Conservation (phyloP, 495 filamentous ascomycete genomes). For the Apiosordaria backusii region DNA sequence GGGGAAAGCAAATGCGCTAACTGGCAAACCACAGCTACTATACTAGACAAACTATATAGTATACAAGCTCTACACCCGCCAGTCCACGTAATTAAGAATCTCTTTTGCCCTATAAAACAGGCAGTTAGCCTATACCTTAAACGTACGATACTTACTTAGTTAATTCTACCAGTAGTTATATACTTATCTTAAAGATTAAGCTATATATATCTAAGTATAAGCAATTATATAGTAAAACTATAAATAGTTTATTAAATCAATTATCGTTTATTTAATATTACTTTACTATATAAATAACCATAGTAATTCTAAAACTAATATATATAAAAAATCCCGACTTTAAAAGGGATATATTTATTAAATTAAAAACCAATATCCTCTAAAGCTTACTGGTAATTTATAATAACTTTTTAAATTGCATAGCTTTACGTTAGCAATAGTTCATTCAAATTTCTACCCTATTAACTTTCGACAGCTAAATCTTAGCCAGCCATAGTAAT, state of each 20-base stretch:
- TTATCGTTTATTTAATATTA: conserved; percentile 72
- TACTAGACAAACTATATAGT: conserved; percentile 21
- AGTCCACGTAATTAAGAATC: conserved; percentile 21
- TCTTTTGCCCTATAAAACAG: conserved; percentile 18
- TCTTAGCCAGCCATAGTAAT: too few species aligned
- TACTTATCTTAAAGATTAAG: conserved; percentile 73
- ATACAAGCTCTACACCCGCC: conserved; percentile 10
- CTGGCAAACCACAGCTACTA: conserved; percentile 16
- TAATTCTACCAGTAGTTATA: conserved; percentile 71
- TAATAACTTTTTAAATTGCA: too few species aligned
- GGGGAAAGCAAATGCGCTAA: conserved; percentile 21
- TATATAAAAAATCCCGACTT: too few species aligned
- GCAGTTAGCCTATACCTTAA: conserved; percentile 22
- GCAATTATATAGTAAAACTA: conserved; percentile 66
- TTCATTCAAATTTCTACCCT: too few species aligned
- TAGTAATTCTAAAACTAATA: too few species aligned
- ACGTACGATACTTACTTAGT: conserved; percentile 59
- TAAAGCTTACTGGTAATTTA: too few species aligned
- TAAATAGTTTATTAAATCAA: conserved; percentile 70
- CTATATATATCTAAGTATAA: conserved; percentile 72
- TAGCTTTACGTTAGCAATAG: too few species aligned
- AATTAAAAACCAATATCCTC: too few species aligned
- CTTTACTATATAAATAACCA: conserved; percentile 67
- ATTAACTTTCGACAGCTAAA: too few species aligned
- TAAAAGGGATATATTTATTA: too few species aligned